These are phyloP conservation scores for Haplosporangium sp. DNA, from an alignment of 371 early-diverging fungal species.

Conservation along the genomic window DNA sequence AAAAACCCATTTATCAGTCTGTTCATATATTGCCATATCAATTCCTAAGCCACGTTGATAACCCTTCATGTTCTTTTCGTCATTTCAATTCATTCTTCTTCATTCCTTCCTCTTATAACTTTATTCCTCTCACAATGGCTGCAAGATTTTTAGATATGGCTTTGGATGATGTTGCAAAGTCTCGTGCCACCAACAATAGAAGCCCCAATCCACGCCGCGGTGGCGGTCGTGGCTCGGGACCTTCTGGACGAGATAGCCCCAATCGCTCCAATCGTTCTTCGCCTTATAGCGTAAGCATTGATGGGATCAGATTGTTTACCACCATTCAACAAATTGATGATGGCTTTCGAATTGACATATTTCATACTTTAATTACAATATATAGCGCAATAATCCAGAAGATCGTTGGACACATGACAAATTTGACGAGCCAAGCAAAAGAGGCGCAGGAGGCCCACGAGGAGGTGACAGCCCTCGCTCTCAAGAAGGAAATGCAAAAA, in stretches of 20 bases:
- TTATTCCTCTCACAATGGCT: constrained; percentile 26
- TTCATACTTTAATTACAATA: not conserved
- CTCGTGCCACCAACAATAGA: constrained; percentile 35
- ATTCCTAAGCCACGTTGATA: not conserved
- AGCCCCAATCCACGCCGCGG: constrained; percentile 39
- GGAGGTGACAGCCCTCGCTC: constrained; percentile 3
- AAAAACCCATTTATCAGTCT: too few relatives aligned
- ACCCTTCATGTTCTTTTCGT: not conserved
- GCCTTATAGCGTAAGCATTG: constrained; percentile 32
- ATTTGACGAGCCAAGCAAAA: constrained; percentile 30
- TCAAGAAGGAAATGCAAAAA: constrained; percentile 28
- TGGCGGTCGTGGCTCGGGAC: constrained; percentile 29
- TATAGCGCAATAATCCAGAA: constrained; percentile 30
- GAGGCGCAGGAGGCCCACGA: constrained; percentile 17
- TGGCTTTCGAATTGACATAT: not conserved
- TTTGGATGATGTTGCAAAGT: constrained; percentile 51
- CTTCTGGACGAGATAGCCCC: constrained; percentile 45
- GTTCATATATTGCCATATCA: too few relatives aligned
- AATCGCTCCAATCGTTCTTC: constrained; percentile 44
- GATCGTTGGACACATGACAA: constrained; percentile 56
- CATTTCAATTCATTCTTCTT: not conserved
- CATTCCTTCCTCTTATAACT: not conserved
- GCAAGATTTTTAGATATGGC: constrained; percentile 56
- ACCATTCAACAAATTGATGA: not conserved
- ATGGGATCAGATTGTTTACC: not conserved